Evolutionary conservation across 306 rosid genomes (phyloP).

Genomic region (Purshia tridentata): DNA sequence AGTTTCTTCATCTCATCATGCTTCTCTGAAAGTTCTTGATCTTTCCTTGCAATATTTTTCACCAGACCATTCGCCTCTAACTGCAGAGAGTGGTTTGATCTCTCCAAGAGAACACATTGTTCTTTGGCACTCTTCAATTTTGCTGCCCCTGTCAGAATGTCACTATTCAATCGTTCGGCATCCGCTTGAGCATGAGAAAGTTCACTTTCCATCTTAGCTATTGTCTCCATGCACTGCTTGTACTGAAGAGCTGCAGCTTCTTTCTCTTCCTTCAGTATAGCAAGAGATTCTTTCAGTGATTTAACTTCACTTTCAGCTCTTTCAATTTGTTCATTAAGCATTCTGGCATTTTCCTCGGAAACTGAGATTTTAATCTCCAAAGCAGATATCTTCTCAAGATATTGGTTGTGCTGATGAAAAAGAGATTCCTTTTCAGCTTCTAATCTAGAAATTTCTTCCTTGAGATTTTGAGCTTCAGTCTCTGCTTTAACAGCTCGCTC

Average conservation of each 20-base stretch:
- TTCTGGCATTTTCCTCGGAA: constrained; percentile 68
- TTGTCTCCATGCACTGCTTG: constrained; percentile 66
- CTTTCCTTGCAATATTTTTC: constrained; percentile 68
- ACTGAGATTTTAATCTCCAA: constrained; percentile 64
- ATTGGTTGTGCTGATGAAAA: constrained; percentile 54
- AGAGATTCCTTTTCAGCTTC: constrained; percentile 67
- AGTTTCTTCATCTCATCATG: constrained; percentile 66
- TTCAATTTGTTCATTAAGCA: constrained; percentile 57
- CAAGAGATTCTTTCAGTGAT: constrained; percentile 50
- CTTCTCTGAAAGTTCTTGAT: constrained; percentile 73
- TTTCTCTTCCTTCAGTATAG: constrained; percentile 57
- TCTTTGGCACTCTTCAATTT: constrained; percentile 61
- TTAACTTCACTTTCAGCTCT: constrained; percentile 60
- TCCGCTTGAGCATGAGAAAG: constrained; percentile 57
- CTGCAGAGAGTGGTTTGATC: constrained; percentile 66
- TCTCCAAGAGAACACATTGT: constrained; percentile 55
- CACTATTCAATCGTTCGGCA: constrained; percentile 48
- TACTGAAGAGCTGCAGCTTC: constrained; percentile 53
- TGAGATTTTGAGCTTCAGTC: constrained; percentile 57
- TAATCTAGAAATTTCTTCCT: constrained; percentile 55
- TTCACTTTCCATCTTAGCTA: constrained; percentile 69
- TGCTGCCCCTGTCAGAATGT: constrained; percentile 49
- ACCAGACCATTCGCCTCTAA: constrained; percentile 65
- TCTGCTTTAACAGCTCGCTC: constrained; percentile 67
- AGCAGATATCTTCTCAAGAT: constrained; percentile 66